Conservation (phyloP, 306 rosid species). For the Glycine soja region DNA sequence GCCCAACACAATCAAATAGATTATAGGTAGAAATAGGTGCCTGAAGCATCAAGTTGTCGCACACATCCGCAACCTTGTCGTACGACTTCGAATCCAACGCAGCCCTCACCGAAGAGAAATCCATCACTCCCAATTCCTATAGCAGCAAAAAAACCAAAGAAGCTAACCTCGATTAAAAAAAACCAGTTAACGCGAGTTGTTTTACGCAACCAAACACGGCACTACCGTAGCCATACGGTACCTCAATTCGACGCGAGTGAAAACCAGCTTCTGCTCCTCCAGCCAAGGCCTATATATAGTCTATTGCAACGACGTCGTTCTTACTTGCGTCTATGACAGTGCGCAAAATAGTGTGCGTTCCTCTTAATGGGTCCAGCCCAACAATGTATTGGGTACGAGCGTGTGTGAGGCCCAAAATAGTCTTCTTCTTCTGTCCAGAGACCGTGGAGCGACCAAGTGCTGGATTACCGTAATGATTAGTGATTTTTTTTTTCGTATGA, state of each 20-base stretch:
- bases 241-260: conserved; percentile 15
- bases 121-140: conserved; percentile 53
- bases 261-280: no score
- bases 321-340: no score
- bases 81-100: conserved; percentile 69
- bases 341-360: no score
- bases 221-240: background rate
- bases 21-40: background rate
- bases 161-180: no score
- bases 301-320: conserved; percentile 13
- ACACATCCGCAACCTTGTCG: conserved; percentile 68
- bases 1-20: background rate
- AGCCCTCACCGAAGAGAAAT: conserved; percentile 58
- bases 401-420: no score
- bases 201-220: background rate
- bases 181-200: no score
- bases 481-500: no score
- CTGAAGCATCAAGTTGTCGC: conserved; percentile 80
- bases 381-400: background rate
- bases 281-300: no score
- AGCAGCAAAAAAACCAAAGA: background rate
- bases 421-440: no score
- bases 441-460: no score
- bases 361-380: background rate
- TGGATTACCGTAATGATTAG: no score